Evolutionary conservation across 2,329 filamentous ascomycete genomes (phyloP), one percentile per base, ranked within the genome.

Genomic region (Xylariaceae sp.): DNA sequence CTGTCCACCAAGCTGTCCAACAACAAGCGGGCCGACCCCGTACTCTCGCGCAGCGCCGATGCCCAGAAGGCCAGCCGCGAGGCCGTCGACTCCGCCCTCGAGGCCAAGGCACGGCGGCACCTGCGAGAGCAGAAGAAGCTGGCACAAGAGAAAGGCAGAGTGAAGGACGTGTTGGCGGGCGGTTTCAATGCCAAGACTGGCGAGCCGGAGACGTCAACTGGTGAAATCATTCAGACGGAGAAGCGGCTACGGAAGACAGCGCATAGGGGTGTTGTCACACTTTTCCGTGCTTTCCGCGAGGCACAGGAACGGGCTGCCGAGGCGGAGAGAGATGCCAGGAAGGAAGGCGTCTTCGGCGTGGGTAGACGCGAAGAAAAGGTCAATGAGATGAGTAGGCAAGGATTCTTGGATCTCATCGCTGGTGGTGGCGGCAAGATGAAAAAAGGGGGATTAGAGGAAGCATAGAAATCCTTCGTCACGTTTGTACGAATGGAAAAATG

Each of bases 321-420:
- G 64, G 85, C 89, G 4, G 83, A 86, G 60, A 79, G 73, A 63
- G 78, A 79, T 51, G 76, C 81, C 37, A 78, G 79, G 64, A 81
- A 80, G 52, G 78, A 83, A 46, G 87, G 89, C 3, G 72, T 94
- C 0, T 77, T 95, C 24, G 91, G 91, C 2, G 81, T 89, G 57
- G 78, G 77, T 47, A 81, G 86, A 64, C 80, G 89, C 51, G 85
- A 94, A 66, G 89, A 94, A 67, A 89, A 85, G 69, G 74, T 95
- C 39, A 93, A 88, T 51, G 90, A 97, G 73, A 93, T 98, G 83
- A 95, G 86, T 64, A 94, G 95, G 71, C 87, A 96, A 69, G 90
- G 91, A 0, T 98, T 97, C 68, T 66, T 98, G 63, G 91, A 97
- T 47, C 68, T 97, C 63, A 95, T 98, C 61, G 78, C 79, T 3